Base-by-base conservation (phyloP, 2,329 filamentous ascomycete genomes). In the Botryotinia calthae region DNA sequence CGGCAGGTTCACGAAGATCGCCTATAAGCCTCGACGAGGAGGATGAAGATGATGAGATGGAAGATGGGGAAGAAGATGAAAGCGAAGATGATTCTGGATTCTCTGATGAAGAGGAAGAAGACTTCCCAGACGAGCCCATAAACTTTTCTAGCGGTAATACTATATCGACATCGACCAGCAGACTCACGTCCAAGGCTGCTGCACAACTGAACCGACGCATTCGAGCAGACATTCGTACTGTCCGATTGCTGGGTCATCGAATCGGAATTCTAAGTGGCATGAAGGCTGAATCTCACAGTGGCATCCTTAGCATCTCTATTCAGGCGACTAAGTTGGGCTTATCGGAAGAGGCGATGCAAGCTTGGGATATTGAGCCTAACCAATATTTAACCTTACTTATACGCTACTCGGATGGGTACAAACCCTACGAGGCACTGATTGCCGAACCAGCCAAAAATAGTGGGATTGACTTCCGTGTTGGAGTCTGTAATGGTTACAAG, bases 361-460 rank as follows among this genome's bases (percentile, higher is more conserved):
- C 94, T 1, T 97, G 94, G 94, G 87, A 91, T 74, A 81, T 97
- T 18, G 82, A 87, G 22, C 82, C 85, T 0, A 82, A 85, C 0
- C 90, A 94, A 48, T 95, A 95, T 78, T 81, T 97, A 56, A 87
- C 95, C 7, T 84, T 97, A 7, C 84, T 97, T 34, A 86, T 96
- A 61, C 87, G 87, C 51, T 92, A 92, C 76, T 82, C 85, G 0
- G 81, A 82, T n/a, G 85, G 84, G 0, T 97, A 97, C 81, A 85
- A 84, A 46, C 83, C 84, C 4, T 83, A 92, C 66, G 86, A 91
- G 25, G 80, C 87, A 0, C 80, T 92, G 16, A 79, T 87, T 22
- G 79, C 81, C 0, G 80, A 83, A 71, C 79, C 85, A 72, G 79
- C 80, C 56, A 76, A 77, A 65, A 80, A 78, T 73, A 81, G 78